Evolutionary conservation across 257 asterid genomes (phyloP), one percentile per base, ranked within the genome.

Genomic region (Fraxinus americana): DNA sequence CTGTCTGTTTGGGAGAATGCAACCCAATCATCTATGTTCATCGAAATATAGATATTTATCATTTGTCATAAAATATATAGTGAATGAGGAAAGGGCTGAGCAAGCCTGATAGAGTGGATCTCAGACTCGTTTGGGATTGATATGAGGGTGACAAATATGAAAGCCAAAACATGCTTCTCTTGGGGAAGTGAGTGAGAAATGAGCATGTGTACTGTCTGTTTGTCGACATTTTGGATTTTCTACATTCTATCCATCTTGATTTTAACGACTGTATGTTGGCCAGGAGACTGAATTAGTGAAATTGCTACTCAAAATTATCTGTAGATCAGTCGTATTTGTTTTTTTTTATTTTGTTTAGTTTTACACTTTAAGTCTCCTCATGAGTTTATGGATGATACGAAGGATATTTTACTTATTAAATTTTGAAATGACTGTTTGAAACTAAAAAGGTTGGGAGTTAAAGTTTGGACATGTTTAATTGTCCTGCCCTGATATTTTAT

Each of bases 61-160:
- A 32, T 66, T 38, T 39, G 29, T 43, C 23, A 35, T 67, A 14
- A 67, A 29, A 61, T 29, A 25, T 71, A 36, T 57, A 59, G 57
- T 25, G 70, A 45, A 67, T 75, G 61, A 14, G 27, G 38, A 67
- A 36, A 36, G 27, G 30, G 36, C 67, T n/a, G 19, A 14, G 57
- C 57, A 12, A 29, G 77, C 41, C 45, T 38, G 77, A 75, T 50
- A 71, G n/a, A 30, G 73, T 73, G 63, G 43, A 32, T 80, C 29
- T 45, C 73, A 61, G 13, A 27, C 65, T 43, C 12, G n/a, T 63
- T 57, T 76, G 39, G 67, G 71, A 16, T 63, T 75, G 68, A 65
- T 73, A 41, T 3, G 14, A 41, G 48, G 13, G 67, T 69, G 30
- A 52, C 11, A 70, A 27, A 52, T 6, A 12, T 23, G 39, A 38